These are phyloP conservation scores for Penicillium antarcticum DNA, from an alignment of 495 filamentous ascomycete species.

Conservation along the genomic window DNA sequence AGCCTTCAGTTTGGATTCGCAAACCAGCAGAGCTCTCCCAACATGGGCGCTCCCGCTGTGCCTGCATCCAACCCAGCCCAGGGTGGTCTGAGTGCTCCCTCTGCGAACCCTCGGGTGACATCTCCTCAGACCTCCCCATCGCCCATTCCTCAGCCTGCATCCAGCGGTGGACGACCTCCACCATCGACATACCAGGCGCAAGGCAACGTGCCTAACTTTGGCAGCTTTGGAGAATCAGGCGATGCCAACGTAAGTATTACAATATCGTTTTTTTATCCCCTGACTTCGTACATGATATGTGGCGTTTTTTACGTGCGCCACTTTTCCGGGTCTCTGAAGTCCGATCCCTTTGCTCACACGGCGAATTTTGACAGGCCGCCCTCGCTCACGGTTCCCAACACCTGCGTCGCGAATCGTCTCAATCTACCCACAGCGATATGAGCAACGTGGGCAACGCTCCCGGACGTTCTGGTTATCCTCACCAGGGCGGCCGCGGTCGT, in stretches of 20 bases:
- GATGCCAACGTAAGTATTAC: constrained; percentile 64
- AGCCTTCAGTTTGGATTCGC: constrained; percentile 77
- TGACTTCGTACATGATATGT: constrained; percentile 1
- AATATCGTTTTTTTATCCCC: constrained; percentile 11
- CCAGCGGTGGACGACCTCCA: constrained; percentile 80
- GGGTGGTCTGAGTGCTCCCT: constrained; percentile 58
- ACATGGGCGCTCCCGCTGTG: constrained; percentile 48
- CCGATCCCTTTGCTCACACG: constrained; percentile 39
- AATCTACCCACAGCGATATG: constrained; percentile 75
- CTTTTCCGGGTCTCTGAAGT: constrained; percentile 1
- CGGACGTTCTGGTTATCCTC: constrained; percentile 52
- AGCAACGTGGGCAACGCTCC: constrained; percentile 52
- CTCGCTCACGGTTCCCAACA: constrained; percentile 66
- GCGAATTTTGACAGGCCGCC: constrained; percentile 53
- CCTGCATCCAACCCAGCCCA: constrained; percentile 46
- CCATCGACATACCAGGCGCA: constrained; percentile 62
- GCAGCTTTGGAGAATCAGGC: constrained; percentile 65
- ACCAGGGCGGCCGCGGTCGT: constrained; percentile 65
- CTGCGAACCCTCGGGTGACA: constrained; percentile 60
- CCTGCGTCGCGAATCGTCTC: constrained; percentile 76
- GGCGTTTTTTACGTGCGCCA: constrained; percentile 4
- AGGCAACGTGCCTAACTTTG: constrained; percentile 68
- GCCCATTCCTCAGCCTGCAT: constrained; percentile 82
- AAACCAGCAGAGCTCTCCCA: constrained; percentile 63
- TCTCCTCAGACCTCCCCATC: constrained; percentile 78